A percentile compares a stretch with the other conserved stretches of the same genome.
phyloP scores from a whole-genome alignment of 2,329 filamentous ascomycete genomes.

The Mycosphaerella arachidis region DNA sequence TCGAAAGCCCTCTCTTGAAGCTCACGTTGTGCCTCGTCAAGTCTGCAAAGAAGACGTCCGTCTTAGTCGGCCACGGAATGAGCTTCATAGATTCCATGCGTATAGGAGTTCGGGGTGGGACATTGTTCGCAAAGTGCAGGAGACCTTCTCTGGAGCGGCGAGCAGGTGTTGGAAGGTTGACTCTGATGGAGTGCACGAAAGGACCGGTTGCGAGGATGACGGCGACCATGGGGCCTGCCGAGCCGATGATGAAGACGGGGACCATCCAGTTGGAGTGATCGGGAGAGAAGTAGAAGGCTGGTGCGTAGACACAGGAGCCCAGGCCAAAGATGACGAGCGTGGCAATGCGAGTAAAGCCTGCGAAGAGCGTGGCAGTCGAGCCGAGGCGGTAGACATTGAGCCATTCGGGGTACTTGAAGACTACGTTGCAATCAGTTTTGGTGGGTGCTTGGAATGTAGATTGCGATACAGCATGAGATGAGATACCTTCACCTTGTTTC shows the following conservation, averaged over 20 bases:
- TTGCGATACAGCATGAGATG: conserved; percentile 1
- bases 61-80: conserved; percentile 36
- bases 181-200: conserved; percentile 67
- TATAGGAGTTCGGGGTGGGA: conserved; percentile 41
- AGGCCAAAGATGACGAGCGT: conserved; percentile 65
- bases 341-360: conserved; percentile 67
- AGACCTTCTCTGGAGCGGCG: conserved; percentile 56
- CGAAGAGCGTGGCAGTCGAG: conserved; percentile 59
- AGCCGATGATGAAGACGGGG: conserved; percentile 47
- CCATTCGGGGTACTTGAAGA: conserved; percentile 48
- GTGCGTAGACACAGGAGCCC: conserved; percentile 57
- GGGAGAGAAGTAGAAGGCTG: conserved; percentile 48
- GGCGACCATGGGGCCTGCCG: conserved; percentile 61
- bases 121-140: conserved; percentile 44
- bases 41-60: conserved; percentile 22
- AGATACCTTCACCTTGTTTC: neutral
- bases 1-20: conserved; percentile 20
- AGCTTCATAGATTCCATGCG: conserved; percentile 41
- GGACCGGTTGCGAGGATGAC: conserved; percentile 63
- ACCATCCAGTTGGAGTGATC: conserved; percentile 42
- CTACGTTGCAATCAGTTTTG: neutral
- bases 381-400: conserved; percentile 72
- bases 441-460: neutral
- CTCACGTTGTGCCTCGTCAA: conserved; percentile 23
- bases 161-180: conserved; percentile 63